Conservation (phyloP, 352 stramenopile species). For the Pythium rhizo-oryzae region DNA sequence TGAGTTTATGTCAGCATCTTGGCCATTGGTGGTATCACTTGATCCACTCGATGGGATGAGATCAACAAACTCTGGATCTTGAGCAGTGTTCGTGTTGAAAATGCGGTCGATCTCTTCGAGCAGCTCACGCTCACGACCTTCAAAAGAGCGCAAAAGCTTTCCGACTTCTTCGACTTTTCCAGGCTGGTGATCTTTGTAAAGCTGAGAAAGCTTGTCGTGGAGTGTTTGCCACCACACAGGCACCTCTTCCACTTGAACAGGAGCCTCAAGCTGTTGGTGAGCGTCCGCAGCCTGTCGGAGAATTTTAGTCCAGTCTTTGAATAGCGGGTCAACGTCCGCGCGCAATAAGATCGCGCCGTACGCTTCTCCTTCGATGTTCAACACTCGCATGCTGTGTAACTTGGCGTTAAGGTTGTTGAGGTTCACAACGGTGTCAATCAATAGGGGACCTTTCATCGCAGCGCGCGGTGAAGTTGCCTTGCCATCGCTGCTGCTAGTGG, state of each 20-base stretch:
- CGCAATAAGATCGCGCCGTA: conserved; percentile 30
- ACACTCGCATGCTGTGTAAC: conserved; percentile 31
- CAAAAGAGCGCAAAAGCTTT: conserved; percentile 53
- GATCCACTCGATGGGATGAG: conserved; percentile 26
- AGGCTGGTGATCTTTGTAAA: conserved; percentile 91
- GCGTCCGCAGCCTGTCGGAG: conserved; percentile 23
- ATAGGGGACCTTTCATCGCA: conserved; percentile 3
- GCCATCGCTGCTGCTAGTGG: background rate
- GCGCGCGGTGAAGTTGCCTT: background rate
- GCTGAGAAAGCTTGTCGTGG: conserved; percentile 56
- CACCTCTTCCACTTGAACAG: conserved; percentile 3
- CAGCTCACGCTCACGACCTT: conserved; percentile 51
- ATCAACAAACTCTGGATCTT: conserved; percentile 34
- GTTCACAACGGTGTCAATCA: conserved; percentile 22
- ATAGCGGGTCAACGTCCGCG: conserved; percentile 22
- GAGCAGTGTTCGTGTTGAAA: conserved; percentile 52
- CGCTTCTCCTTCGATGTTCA: conserved; percentile 24
- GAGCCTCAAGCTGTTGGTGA: background rate
- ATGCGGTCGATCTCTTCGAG: conserved; percentile 68
- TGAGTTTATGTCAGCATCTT: background rate
- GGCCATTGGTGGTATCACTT: conserved; percentile 1
- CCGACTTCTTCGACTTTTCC: conserved; percentile 85
- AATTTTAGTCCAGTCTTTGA: conserved; percentile 24
- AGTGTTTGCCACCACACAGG: conserved; percentile 29
- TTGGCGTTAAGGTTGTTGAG: conserved; percentile 31